A percentile compares a stretch with the other conserved stretches of the same genome.
Conservation (phyloP, 2,329 filamentous ascomycete species). For the Fusarium floridanum region DNA sequence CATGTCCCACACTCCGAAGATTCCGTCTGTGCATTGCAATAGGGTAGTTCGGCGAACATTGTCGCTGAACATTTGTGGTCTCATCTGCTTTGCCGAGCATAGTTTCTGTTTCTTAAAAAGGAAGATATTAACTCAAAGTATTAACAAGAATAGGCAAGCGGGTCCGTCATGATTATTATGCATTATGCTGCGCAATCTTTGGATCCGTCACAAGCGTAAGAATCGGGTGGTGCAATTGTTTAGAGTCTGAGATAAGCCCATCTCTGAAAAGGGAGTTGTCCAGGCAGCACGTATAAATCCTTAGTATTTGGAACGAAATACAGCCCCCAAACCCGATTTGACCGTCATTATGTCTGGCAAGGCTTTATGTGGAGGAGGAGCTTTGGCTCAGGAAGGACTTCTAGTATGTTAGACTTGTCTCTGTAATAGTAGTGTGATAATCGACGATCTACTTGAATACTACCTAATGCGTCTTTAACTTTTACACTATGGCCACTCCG, state of each 20-base stretch:
- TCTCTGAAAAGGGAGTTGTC: too few relatives aligned
- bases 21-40: not conserved
- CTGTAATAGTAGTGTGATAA: not conserved
- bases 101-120: not conserved
- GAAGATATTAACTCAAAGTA: too few relatives aligned
- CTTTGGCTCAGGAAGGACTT: not conserved
- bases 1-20: not conserved
- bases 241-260: too few relatives aligned
- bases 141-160: too few relatives aligned
- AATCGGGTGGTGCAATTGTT: too few relatives aligned
- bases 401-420: not conserved
- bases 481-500: not conserved
- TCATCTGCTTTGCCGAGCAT: not conserved
- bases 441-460: not conserved
- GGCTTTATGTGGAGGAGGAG: not conserved
- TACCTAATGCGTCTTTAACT: not conserved
- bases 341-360: too few relatives aligned
- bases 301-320: too few relatives aligned
- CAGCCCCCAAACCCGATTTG: too few relatives aligned
- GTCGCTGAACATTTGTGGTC: not conserved
- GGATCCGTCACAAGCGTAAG: too few relatives aligned
- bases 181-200: too few relatives aligned
- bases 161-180: too few relatives aligned
- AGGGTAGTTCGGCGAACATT: not conserved
- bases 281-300: too few relatives aligned